Conservation (phyloP, 192 early-diverging fungal genomes). For the Linderina pennispora region DNA sequence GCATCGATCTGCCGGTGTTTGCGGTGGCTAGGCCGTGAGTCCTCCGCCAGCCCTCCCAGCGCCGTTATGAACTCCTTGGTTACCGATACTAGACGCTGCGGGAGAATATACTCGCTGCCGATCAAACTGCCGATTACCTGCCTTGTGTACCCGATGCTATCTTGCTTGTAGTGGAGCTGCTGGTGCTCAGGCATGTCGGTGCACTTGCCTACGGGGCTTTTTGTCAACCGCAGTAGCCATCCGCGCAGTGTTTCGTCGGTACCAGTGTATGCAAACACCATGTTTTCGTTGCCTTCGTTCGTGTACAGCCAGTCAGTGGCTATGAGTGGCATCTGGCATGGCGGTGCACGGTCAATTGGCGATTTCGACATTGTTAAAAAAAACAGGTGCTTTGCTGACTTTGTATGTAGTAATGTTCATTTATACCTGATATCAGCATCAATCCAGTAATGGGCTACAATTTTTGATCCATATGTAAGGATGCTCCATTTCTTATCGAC, state of each 20-base stretch:
- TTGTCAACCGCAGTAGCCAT: conserved; percentile 28
- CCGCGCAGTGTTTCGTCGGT: conserved; percentile 14
- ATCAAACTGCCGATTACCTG: conserved; percentile 46
- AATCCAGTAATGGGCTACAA: too few species aligned
- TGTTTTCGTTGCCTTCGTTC: conserved; percentile 70
- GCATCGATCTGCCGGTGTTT: conserved; percentile 42
- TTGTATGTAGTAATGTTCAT: too few species aligned
- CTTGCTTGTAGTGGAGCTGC: conserved; percentile 4
- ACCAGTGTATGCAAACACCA: conserved; percentile 55
- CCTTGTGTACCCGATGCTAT: conserved; percentile 11
- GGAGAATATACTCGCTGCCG: conserved; percentile 45
- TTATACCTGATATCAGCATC: too few species aligned
- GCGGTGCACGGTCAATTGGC: too few species aligned
- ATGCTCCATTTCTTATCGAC: too few species aligned
- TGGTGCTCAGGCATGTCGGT: conserved; percentile 15
- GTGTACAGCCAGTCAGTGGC: conserved; percentile 57
- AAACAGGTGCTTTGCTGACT: background rate
- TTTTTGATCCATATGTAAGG: too few species aligned
- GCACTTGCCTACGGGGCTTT: conserved; percentile 1
- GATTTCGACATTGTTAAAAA: too few species aligned
- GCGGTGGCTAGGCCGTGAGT: conserved; percentile 40
- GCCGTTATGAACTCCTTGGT: conserved; percentile 27
- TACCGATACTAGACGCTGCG: conserved; percentile 12
- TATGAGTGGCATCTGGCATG: conserved; percentile 1
- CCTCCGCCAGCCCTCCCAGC: conserved; percentile 21